These are phyloP conservation scores for Polyplosphaeria fusca DNA, from an alignment of 495 filamentous ascomycete species.

Conservation along the genomic window DNA sequence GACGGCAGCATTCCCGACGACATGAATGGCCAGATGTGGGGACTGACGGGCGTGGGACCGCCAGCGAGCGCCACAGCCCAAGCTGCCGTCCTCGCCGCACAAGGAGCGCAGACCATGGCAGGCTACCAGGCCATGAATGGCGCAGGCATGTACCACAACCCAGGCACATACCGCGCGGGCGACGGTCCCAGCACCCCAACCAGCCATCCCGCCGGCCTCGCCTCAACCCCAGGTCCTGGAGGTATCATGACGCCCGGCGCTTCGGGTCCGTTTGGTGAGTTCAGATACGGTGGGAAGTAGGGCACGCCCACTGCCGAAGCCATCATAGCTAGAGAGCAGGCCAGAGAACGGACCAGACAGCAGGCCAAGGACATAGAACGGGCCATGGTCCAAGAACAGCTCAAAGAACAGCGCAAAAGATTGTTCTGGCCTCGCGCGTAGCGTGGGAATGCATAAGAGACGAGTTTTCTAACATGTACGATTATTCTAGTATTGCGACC, in stretches of 20 bases:
- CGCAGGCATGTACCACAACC: constrained; percentile 20
- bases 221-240: constrained; percentile 28
- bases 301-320: too few species aligned
- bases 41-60: constrained; percentile 64
- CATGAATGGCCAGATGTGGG: constrained; percentile 90
- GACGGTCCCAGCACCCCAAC: constrained; percentile 41
- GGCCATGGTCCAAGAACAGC: too few species aligned
- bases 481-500: too few species aligned
- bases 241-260: constrained; percentile 27
- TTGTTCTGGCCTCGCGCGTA: too few species aligned
- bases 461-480: too few species aligned
- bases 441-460: too few species aligned
- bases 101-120: constrained; percentile 13
- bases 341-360: too few species aligned
- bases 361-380: too few species aligned
- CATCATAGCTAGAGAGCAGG: too few species aligned
- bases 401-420: too few species aligned
- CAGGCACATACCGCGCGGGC: constrained; percentile 1
- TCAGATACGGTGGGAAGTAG: constrained; percentile 30
- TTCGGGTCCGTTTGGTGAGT: constrained; percentile 25
- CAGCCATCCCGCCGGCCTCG: constrained; percentile 37
- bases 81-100: constrained; percentile 38
- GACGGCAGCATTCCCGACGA: constrained; percentile 82
- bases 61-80: constrained; percentile 46
- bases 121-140: constrained; percentile 18